Base-by-base conservation (phyloP, 2,329 filamentous ascomycete genomes). In the Alternaria sp. region DNA sequence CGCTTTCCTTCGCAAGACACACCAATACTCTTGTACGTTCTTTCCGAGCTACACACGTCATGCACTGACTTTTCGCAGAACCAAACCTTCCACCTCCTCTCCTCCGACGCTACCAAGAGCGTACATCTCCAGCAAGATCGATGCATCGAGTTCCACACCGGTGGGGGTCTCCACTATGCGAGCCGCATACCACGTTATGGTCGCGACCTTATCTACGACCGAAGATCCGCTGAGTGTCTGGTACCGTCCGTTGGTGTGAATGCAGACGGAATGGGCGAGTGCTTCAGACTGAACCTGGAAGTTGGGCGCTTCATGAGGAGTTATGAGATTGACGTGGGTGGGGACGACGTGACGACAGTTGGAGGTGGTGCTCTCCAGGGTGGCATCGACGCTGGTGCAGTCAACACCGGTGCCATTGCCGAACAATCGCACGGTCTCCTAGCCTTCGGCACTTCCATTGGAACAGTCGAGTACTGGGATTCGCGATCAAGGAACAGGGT, bases 391-490 rank as follows among this genome's bases (percentile, higher is more conserved):
- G 90, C 92, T 0, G 93, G 94, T 14, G 90, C 91, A 52, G 93
- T 98, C 54, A 97, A 98, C 74, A 90, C 90, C 8, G 94, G 89
- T 12, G 90, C 94, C 3, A 88, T 97, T 62, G 95, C 95, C 3
- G 92, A 97, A 75, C 87, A 90, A 41, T 94, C 92, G 49, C 95
- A 99, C 78, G 95, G 95, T 58, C 84, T 99, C 5, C 85, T 94
- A 34, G 94, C 94, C 0, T 99, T 99, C 72, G 95, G 96, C 54
- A 99, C 95, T 1, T 94, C 93, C 3, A 83, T 95, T 58, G 94
- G 95, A n/a, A 97, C 94, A 1, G 92, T 98, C 27, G 95, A 99
- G 76, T 94, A 98, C 74, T 99, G 94, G 92, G 95, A 99, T 76
- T 87, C 94, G 1, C 87, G 95, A 61, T 93, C 92, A 30, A 90